Percentiles rank a stretch among this genome's conserved stretches.
Evolutionary conservation across 2,329 filamentous ascomycete species (phyloP).

Genomic region (Fusarium sp.): DNA sequence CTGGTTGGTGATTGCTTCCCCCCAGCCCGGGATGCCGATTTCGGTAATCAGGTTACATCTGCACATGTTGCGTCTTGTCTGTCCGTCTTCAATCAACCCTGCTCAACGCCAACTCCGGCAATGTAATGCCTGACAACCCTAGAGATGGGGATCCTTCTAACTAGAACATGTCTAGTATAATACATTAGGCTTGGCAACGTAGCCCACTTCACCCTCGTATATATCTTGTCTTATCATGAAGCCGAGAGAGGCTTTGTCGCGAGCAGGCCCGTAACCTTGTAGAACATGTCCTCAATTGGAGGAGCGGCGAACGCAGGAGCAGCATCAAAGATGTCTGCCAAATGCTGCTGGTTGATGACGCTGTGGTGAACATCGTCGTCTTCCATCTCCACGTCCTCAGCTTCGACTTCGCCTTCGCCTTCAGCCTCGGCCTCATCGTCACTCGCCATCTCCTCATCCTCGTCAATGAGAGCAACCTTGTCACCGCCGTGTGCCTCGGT

Average conservation of each 20-base stretch:
- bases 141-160: conserved; percentile 10
- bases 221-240: conserved; percentile 31
- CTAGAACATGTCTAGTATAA: conserved; percentile 32
- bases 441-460: conserved; percentile 56
- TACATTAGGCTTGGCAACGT: conserved; percentile 19
- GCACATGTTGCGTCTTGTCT: conserved; percentile 4
- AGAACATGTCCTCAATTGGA: conserved; percentile 80
- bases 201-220: conserved; percentile 22
- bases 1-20: conserved; percentile 29
- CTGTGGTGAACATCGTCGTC: conserved; percentile 63
- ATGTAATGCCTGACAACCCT: conserved; percentile 15
- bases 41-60: conserved; percentile 8
- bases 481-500: conserved; percentile 42
- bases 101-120: conserved; percentile 28
- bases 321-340: conserved; percentile 77
- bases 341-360: conserved; percentile 74
- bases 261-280: conserved; percentile 72
- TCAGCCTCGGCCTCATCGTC: conserved; percentile 53
- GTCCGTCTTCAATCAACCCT: conserved; percentile 19
- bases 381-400: conserved; percentile 58
- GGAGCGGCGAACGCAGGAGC: conserved; percentile 76
- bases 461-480: conserved; percentile 47
- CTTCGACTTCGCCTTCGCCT: conserved; percentile 50
- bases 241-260: conserved; percentile 62
- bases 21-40: conserved; percentile 9